A percentile compares a stretch with the other conserved stretches of the same genome.
These are phyloP conservation scores for Baorangia bicolor DNA, from an alignment of 768 basidiomycete genomes.

Conservation along the genomic window DNA sequence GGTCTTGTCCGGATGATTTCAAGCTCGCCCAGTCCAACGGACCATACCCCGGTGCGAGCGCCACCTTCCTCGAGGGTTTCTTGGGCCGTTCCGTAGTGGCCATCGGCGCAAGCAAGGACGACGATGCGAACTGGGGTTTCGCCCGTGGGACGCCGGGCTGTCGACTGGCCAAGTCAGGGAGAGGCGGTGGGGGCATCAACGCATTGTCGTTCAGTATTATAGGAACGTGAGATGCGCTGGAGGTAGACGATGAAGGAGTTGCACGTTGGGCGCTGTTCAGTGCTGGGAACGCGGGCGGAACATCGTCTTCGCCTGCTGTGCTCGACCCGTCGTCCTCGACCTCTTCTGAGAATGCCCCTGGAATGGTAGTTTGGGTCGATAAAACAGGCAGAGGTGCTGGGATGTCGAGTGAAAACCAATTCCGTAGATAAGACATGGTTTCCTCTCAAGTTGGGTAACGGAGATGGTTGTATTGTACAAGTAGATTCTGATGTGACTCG, in stretches of 20 bases:
- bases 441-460: too few relatives aligned
- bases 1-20: constrained; percentile 76
- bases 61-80: constrained; percentile 76
- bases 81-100: constrained; percentile 59
- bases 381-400: constrained; percentile 9
- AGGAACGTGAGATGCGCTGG: constrained; percentile 14
- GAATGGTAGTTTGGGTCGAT: constrained; percentile 11
- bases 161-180: constrained; percentile 40
- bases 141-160: constrained; percentile 32
- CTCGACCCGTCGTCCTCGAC: constrained; percentile 41
- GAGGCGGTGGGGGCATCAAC: constrained; percentile 53
- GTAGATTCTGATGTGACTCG: too few relatives aligned
- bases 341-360: constrained; percentile 23
- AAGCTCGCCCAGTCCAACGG: constrained; percentile 92
- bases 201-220: constrained; percentile 44
- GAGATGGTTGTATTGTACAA: too few relatives aligned
- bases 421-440: constrained; percentile 52
- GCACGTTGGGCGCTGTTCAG: constrained; percentile 70
- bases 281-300: constrained; percentile 73
- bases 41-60: constrained; percentile 86
- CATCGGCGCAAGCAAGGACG: constrained; percentile 54
- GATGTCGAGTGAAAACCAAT: constrained; percentile 48
- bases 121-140: constrained; percentile 31
- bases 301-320: constrained; percentile 49
- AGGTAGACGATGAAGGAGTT: constrained; percentile 19